Conservation (phyloP, 2,329 filamentous ascomycete genomes). For the Diatrype stigma region DNA sequence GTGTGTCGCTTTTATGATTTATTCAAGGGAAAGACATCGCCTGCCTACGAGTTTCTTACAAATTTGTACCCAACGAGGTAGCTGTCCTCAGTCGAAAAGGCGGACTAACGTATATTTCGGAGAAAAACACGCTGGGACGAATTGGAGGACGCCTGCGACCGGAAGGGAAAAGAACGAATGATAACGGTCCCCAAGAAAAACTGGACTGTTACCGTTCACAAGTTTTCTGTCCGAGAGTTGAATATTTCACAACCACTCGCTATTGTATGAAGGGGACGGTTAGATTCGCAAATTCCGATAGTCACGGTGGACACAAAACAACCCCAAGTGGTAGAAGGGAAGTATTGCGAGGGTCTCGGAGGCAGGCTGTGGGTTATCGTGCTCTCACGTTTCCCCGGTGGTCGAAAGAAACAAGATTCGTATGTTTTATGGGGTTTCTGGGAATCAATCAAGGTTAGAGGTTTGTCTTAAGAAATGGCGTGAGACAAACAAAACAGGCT, state of each 20-base stretch:
- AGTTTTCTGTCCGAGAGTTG: slow-evolving; percentile 17
- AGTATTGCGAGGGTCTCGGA: neutral
- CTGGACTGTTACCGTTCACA: slow-evolving; percentile 46
- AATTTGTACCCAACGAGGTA: neutral
- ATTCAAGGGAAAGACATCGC: neutral
- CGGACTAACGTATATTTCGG: neutral
- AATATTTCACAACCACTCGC: slow-evolving; percentile 22
- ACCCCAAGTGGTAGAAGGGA: neutral
- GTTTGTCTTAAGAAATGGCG: neutral
- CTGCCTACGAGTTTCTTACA: neutral
- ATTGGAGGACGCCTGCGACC: slow-evolving; percentile 57
- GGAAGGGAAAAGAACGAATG: slow-evolving; percentile 35
- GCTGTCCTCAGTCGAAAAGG: neutral
- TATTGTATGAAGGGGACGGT: slow-evolving; percentile 10
- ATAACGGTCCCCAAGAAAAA: slow-evolving; percentile 31
- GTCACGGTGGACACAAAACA: slow-evolving; percentile 25
- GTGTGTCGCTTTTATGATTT: no score
- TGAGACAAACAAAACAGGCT: neutral
- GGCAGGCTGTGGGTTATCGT: neutral
- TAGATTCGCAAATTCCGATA: slow-evolving; percentile 20
- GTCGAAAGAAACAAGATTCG: neutral
- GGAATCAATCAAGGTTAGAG: neutral
- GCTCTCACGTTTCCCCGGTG: neutral
- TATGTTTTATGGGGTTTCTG: neutral
- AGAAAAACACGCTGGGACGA: slow-evolving; percentile 18